Evolutionary conservation across 139 green algal genomes (phyloP), one percentile per base, ranked within the genome.

Genomic region (Edaphochlamys debaryana): DNA sequence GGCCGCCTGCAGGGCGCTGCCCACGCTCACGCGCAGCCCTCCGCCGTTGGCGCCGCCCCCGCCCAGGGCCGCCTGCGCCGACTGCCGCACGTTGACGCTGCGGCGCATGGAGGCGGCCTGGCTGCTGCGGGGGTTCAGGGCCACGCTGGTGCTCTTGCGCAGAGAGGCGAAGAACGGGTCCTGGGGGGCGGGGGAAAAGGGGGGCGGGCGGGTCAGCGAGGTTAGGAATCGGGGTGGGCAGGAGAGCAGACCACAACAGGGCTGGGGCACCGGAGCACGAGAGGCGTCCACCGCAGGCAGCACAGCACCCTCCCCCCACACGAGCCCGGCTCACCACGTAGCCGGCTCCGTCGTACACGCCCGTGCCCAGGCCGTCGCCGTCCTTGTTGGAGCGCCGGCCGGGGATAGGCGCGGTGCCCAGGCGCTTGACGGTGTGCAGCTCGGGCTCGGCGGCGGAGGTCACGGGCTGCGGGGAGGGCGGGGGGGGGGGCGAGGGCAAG

Each of bases 141-240:
- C 38, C 7, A 81, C 38, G 58, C 74, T 81, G 60, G 74, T 71
- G 36, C 63, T 68, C 64, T 76, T 76, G 37, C 78, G 78, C 48
- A 84, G 78, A 4, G 78, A 84, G 20, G 66, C 78, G 27, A 42
- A 75, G 66, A 84, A 84, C 17, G 66, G 48, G 45, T 84, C 66
- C n/a, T n/a, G n/a, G n/a, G n/a, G n/a, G n/a, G n/a, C n/a, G n/a
- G n/a, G n/a, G n/a, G n/a, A n/a, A n/a, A n/a, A n/a, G n/a, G n/a
- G n/a, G n/a, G n/a, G n/a, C n/a, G n/a, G n/a, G n/a, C n/a, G n/a
- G n/a, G n/a, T n/a, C n/a, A n/a, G n/a, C n/a, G n/a, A n/a, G n/a
- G n/a, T n/a, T n/a, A n/a, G n/a, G n/a, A n/a, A n/a, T n/a, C n/a
- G n/a, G n/a, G n/a, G n/a, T n/a, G n/a, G n/a, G n/a, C n/a, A n/a